Evolutionary conservation across 768 basidiomycete genomes (phyloP).

Genomic region (Galerina marginata): DNA sequence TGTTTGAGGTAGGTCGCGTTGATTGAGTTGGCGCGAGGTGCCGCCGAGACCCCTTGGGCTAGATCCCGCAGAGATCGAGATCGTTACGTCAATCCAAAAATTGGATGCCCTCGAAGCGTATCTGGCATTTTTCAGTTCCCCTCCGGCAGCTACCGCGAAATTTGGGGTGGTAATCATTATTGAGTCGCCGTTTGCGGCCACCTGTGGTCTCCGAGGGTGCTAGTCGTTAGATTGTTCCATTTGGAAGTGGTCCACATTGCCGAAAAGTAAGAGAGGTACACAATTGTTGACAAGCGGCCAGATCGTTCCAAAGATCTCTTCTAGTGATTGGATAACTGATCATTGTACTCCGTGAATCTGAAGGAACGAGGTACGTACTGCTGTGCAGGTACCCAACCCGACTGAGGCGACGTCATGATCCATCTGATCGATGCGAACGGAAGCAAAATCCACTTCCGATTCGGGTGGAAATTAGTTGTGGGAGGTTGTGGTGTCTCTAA

Average conservation of each 20-base stretch:
- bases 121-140: slow-evolving; percentile 2
- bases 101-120: slow-evolving; percentile 11
- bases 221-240: not conserved
- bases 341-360: not conserved
- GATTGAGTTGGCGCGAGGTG: slow-evolving; percentile 3
- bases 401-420: not conserved
- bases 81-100: slow-evolving; percentile 5
- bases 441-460: slow-evolving; percentile 4
- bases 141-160: slow-evolving; percentile 1
- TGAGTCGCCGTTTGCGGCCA: not conserved
- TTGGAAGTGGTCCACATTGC: slow-evolving; percentile 3
- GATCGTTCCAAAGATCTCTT: not conserved
- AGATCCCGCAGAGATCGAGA: slow-evolving; percentile 1
- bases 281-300: not conserved
- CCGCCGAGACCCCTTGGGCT: not conserved
- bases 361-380: not conserved
- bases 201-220: slow-evolving; percentile 8
- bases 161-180: slow-evolving; percentile 17
- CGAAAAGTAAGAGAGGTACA: not conserved
- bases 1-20: slow-evolving; percentile 1
- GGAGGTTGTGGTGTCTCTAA: not conserved
- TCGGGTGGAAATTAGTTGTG: not conserved
- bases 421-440: not conserved
- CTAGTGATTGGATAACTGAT: slow-evolving; percentile 2
- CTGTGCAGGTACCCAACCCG: not conserved